Percentiles rank a stretch among this genome's conserved stretches.
Evolutionary conservation across 192 early-diverging fungal species (phyloP).

Genomic region (Rhizoclosmatium globosum): DNA sequence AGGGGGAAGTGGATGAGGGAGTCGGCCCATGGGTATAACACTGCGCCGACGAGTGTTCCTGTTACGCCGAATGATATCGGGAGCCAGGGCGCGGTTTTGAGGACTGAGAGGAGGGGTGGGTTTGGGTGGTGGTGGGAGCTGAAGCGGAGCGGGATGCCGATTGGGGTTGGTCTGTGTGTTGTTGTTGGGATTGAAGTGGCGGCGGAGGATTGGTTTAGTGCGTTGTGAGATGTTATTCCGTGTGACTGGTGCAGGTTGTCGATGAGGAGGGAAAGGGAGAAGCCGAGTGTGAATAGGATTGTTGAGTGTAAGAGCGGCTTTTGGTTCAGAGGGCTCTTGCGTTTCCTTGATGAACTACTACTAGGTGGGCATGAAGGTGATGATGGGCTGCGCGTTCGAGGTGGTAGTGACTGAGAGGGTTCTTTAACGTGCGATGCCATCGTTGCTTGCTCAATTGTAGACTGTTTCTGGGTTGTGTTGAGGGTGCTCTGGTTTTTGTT

Average conservation of each 20-base stretch:
- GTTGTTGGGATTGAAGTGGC: neutral
- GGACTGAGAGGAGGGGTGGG: neutral
- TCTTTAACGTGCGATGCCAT: neutral
- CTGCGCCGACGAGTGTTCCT: slow-evolving; percentile 38
- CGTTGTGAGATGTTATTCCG: slow-evolving; percentile 42
- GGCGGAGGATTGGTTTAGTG: slow-evolving; percentile 40
- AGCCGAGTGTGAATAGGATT: slow-evolving; percentile 66
- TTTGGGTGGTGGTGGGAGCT: neutral
- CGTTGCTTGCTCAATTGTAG: neutral
- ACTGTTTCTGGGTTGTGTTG: neutral
- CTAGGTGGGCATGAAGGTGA: neutral
- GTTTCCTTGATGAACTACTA: too few species aligned
- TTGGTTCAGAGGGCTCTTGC: neutral
- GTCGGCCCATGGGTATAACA: slow-evolving; percentile 18
- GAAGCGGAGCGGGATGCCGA: neutral
- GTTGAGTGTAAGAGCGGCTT: neutral
- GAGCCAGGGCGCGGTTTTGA: slow-evolving; percentile 65
- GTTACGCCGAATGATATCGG: slow-evolving; percentile 67
- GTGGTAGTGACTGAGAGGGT: neutral
- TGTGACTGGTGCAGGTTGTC: slow-evolving; percentile 70
- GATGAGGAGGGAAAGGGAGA: slow-evolving; percentile 68
- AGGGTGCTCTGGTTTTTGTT: neutral
- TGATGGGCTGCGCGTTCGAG: neutral
- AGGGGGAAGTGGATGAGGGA: neutral
- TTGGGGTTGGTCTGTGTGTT: neutral